A percentile compares a stretch with the other conserved stretches of the same genome.
These are phyloP conservation scores for Pleurotus salmoneostramineus DNA, from an alignment of 768 basidiomycete genomes.

Conservation along the genomic window DNA sequence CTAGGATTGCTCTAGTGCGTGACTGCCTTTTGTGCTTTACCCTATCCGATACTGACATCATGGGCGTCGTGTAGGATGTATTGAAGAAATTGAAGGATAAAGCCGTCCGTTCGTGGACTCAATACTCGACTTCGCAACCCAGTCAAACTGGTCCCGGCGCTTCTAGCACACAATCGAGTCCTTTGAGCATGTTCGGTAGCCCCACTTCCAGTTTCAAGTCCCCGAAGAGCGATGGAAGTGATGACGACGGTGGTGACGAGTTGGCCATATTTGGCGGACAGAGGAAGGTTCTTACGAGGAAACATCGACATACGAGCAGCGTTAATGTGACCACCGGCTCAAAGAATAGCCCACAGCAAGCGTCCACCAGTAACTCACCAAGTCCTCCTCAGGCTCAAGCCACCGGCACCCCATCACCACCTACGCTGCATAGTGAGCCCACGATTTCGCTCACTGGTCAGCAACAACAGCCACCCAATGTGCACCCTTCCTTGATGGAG, in stretches of 20 bases:
- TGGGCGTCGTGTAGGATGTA: slow-evolving; percentile 28
- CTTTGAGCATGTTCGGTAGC: neutral
- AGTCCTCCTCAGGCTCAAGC: slow-evolving; percentile 7
- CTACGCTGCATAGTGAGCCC: neutral
- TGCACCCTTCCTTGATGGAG: slow-evolving; percentile 21
- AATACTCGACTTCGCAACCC: slow-evolving; percentile 16
- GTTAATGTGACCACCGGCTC: neutral
- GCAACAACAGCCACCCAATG: slow-evolving; percentile 1
- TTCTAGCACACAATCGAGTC: neutral
- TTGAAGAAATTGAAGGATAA: slow-evolving; percentile 42
- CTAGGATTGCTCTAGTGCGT: slow-evolving; percentile 40
- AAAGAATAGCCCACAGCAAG: slow-evolving; percentile 12
- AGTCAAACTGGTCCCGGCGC: neutral
- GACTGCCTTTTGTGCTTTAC: neutral
- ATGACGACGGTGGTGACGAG: slow-evolving; percentile 38
- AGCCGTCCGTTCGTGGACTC: slow-evolving; percentile 31
- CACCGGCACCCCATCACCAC: slow-evolving; percentile 14
- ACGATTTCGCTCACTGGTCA: neutral
- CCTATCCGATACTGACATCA: neutral
- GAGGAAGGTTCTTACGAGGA: slow-evolving; percentile 36
- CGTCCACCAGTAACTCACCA: slow-evolving; percentile 9
- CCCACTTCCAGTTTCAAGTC: slow-evolving; percentile 7
- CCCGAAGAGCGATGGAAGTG: neutral
- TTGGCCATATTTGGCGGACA: slow-evolving; percentile 55
- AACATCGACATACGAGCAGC: slow-evolving; percentile 4